Evolutionary conservation across 2,329 filamentous ascomycete species (phyloP), one percentile per base, ranked within the genome.

Genomic region (Hirsutella rhossiliensis): DNA sequence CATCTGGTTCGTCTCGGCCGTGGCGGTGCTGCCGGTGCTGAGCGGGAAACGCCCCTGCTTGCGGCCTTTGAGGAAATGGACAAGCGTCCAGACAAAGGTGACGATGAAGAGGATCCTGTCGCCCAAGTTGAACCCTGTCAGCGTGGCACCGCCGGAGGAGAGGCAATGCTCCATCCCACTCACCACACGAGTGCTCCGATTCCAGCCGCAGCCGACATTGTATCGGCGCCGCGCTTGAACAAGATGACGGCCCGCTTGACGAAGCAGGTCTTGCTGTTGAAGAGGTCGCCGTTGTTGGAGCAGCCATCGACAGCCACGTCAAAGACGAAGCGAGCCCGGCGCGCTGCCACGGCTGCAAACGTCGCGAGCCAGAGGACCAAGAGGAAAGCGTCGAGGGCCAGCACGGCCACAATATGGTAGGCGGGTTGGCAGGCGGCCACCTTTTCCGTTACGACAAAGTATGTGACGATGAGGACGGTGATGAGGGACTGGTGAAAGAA

Each of bases 341-440:
- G 56, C 18, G 63, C 59, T 9, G 69, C 69, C 13, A 60, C 60
- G 23, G 66, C 61, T 15, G 62, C 62, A 46, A 59, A 66, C n/a
- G 63, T 61, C 0, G 66, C 61, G 17, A 73, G 64, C 71, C 71
- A 73, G 43, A 73, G 60, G 45, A 73, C 50, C 40, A 66, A 51
- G 55, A 73, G 58, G 38, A 71, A 54, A 4, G 53, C 59, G 39
- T 73, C 69, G 19, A 73, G 58, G 13, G 56, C 56, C 8, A 73
- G 54, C 11, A 71, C 58, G 36, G 68, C 69, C 49, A 65, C 60
- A 45, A 70, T 60, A 48, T 72, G 64, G 51, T 73, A 72, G 17
- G 56, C 52, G 2, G 43, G 20, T 18, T 56, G 63, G 34, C 65
- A 57, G 5, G 52, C 46, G 7, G 56, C 11, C 15, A 67, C 47